Evolutionary conservation across 331 rosid genomes (phyloP).

Genomic region (Quercus tomentella): DNA sequence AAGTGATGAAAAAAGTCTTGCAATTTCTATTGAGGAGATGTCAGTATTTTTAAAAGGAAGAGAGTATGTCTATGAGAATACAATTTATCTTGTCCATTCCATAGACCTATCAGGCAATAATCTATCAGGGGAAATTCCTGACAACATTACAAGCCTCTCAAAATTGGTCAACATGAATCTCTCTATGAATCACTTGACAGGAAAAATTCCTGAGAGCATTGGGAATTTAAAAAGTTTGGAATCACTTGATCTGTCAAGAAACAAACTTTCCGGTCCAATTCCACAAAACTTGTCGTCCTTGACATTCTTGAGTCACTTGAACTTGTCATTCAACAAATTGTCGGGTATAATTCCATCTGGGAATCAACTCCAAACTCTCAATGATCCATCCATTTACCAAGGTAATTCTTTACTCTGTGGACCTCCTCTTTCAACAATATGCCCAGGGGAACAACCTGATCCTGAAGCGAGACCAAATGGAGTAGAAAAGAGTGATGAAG

Average conservation of each 20-base stretch:
- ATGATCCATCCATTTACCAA: slow-evolving; percentile 2
- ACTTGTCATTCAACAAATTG: slow-evolving; percentile 6
- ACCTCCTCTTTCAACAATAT: neutral
- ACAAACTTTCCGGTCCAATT: neutral
- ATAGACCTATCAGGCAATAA: slow-evolving; percentile 3
- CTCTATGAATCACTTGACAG: neutral
- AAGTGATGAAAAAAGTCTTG: too few species aligned
- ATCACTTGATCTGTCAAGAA: slow-evolving; percentile 13
- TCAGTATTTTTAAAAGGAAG: neutral
- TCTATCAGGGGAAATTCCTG: slow-evolving; percentile 2
- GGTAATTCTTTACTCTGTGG: slow-evolving; percentile 14
- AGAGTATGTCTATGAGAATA: neutral
- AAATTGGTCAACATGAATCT: neutral
- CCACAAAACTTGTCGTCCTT: neutral
- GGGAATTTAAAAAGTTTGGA: neutral
- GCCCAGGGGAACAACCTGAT: neutral
- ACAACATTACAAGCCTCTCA: neutral
- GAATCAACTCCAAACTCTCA: neutral
- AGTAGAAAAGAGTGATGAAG: too few species aligned
- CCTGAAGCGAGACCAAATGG: neutral
- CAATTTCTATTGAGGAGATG: rapidly evolving
- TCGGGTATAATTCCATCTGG: neutral
- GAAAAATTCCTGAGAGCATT: neutral
- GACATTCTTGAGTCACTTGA: neutral
- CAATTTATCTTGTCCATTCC: neutral